phyloP scores from a whole-genome alignment of 1,284 basidiomycete genomes.

The Cryptococcus sp. region DNA sequence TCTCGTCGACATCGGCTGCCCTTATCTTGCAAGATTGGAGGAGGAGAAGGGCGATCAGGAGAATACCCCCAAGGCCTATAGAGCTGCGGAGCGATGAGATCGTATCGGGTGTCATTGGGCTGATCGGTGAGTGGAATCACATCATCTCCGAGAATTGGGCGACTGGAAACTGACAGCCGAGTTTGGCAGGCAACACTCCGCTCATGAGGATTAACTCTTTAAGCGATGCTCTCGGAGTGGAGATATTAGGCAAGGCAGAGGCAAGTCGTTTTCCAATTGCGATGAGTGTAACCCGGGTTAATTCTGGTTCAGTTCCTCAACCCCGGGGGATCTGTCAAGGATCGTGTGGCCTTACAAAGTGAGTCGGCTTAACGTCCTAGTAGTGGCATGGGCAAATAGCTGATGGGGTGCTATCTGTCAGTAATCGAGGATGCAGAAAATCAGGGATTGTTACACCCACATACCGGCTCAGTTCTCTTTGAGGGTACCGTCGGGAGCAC shows the following conservation, averaged over 20 bases:
- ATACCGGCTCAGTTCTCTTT: slow-evolving; percentile 90
- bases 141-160: neutral
- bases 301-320: slow-evolving; percentile 69
- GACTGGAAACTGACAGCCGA: neutral
- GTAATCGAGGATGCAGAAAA: slow-evolving; percentile 92
- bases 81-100: slow-evolving; percentile 68
- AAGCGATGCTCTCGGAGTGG: slow-evolving; percentile 84
- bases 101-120: slow-evolving; percentile 67
- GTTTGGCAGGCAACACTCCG: slow-evolving; percentile 78
- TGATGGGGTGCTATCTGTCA: slow-evolving; percentile 37
- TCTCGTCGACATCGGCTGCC: slow-evolving; percentile 61
- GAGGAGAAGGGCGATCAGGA: slow-evolving; percentile 40
- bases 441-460: slow-evolving; percentile 73
- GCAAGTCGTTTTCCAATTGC: slow-evolving; percentile 49
- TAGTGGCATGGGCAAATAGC: neutral
- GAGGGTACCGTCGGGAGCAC: slow-evolving; percentile 98
- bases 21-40: slow-evolving; percentile 56
- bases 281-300: neutral
- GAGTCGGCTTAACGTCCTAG: slow-evolving; percentile 28
- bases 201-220: slow-evolving; percentile 86
- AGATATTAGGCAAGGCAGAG: slow-evolving; percentile 95
- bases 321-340: slow-evolving; percentile 96
- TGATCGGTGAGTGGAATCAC: slow-evolving; percentile 63
- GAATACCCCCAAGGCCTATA: slow-evolving; percentile 61
- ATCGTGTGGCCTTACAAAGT: slow-evolving; percentile 90